These are phyloP conservation scores for Rhizopogon rudus DNA, from an alignment of 768 basidiomycete species.

Conservation along the genomic window DNA sequence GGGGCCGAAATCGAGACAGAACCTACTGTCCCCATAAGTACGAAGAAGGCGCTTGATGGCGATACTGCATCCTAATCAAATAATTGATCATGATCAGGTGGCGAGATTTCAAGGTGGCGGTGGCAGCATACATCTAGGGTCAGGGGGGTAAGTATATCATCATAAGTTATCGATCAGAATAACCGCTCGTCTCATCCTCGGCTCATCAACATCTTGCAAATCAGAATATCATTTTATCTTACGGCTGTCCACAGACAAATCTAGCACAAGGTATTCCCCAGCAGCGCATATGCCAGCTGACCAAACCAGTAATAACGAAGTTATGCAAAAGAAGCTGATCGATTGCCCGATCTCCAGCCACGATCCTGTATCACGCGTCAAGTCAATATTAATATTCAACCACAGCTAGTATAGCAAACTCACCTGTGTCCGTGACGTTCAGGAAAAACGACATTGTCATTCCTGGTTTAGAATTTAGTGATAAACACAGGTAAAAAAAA, in stretches of 20 bases:
- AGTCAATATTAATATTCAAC: constrained; percentile 1
- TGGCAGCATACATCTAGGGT: too few species aligned
- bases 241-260: constrained; percentile 14
- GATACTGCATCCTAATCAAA: too few species aligned
- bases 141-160: too few species aligned
- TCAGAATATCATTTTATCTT: constrained; percentile 11
- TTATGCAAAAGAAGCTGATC: constrained; percentile 84
- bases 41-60: too few species aligned
- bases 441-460: constrained; percentile 86
- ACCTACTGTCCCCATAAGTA: too few species aligned
- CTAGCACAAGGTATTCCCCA: constrained; percentile 67
- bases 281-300: constrained; percentile 69
- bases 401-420: constrained; percentile 6
- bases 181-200: not conserved
- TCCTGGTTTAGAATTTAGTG: constrained; percentile 33
- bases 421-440: constrained; percentile 75
- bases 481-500: constrained; percentile 8
- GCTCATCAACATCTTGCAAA: not conserved
- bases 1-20: too few species aligned
- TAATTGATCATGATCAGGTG: too few species aligned
- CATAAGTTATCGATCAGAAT: not conserved
- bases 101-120: too few species aligned
- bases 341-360: constrained; percentile 90
- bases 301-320: constrained; percentile 74
- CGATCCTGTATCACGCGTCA: constrained; percentile 42